Percentiles rank a stretch among this genome's conserved stretches.
Conservation (phyloP, 768 basidiomycete species). For the Clathrus columnatus region DNA sequence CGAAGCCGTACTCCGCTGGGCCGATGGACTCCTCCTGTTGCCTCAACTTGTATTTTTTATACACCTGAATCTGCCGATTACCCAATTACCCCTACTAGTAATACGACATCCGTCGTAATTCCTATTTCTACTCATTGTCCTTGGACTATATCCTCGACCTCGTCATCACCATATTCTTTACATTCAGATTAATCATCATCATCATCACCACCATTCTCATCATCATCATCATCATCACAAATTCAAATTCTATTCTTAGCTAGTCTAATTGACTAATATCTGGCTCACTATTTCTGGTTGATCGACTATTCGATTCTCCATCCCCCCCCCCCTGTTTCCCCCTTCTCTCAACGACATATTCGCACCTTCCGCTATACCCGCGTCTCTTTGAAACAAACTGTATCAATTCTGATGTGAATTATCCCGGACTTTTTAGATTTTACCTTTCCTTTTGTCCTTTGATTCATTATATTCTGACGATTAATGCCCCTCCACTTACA, state of each 20-base stretch:
- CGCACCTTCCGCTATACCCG: neutral
- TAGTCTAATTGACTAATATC: neutral
- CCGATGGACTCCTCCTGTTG: conserved; percentile 3
- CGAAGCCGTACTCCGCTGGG: neutral
- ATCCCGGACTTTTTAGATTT: conserved; percentile 2
- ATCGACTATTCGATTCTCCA: conserved; percentile 9
- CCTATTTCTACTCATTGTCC: neutral
- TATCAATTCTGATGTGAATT: conserved; percentile 12
- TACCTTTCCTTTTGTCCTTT: neutral
- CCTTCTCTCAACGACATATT: conserved; percentile 6
- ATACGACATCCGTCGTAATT: neutral
- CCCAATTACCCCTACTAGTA: conserved; percentile 2
- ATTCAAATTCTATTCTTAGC: neutral
- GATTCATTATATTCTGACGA: too few species aligned
- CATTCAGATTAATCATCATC: neutral
- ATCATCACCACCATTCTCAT: too few species aligned
- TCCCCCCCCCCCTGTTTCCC: too few species aligned
- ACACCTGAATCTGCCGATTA: neutral
- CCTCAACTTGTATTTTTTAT: neutral
- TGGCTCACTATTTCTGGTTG: conserved; percentile 5
- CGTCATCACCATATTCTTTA: conserved; percentile 7
- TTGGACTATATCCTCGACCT: conserved; percentile 7
- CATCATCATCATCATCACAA: neutral
- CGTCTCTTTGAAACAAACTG: conserved; percentile 2
- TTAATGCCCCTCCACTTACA: neutral